phyloP scores from a whole-genome alignment of 2,329 filamentous ascomycete genomes.

The Orbilia quercus region DNA sequence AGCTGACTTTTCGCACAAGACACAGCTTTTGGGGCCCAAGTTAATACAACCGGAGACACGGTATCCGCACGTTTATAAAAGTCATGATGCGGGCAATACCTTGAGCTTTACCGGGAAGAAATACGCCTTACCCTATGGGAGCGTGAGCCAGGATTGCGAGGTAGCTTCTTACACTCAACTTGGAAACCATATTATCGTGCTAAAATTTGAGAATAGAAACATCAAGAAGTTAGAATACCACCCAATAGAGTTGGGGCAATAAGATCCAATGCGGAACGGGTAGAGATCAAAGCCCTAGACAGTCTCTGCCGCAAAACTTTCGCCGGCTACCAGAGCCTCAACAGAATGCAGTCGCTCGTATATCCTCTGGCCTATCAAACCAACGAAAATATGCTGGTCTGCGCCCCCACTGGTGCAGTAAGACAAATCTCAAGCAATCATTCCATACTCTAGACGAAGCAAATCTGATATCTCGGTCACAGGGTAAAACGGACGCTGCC shows the following conservation, averaged over 20 bases:
- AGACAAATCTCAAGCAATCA: conserved; percentile 61
- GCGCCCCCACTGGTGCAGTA: conserved; percentile 90
- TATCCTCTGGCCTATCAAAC: conserved; percentile 96
- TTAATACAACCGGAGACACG: conserved; percentile 76
- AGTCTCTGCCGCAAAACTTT: conserved; percentile 91
- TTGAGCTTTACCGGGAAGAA: conserved; percentile 82
- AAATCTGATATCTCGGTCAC: conserved; percentile 13
- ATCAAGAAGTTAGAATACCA: conserved; percentile 89
- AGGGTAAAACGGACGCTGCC: conserved; percentile 96
- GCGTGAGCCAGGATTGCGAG: conserved; percentile 73
- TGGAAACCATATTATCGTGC: conserved; percentile 15
- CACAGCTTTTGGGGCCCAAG: conserved; percentile 75
- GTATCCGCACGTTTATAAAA: conserved; percentile 94
- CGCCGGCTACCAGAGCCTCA: conserved; percentile 89
- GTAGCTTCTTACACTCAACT: conserved; percentile 51
- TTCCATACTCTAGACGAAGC: conserved; percentile 42
- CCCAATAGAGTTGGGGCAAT: conserved; percentile 81
- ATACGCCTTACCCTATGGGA: conserved; percentile 83
- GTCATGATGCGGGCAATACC: conserved; percentile 84
- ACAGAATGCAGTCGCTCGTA: conserved; percentile 97
- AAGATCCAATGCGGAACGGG: conserved; percentile 76
- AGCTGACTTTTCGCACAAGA: conserved; percentile 86
- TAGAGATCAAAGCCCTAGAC: conserved; percentile 85
- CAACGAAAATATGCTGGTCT: conserved; percentile 98
- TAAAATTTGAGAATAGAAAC: conserved; percentile 70